Conservation (phyloP, 1,139 yeast species). For the Hyphopichia pseudoburtonii region DNA sequence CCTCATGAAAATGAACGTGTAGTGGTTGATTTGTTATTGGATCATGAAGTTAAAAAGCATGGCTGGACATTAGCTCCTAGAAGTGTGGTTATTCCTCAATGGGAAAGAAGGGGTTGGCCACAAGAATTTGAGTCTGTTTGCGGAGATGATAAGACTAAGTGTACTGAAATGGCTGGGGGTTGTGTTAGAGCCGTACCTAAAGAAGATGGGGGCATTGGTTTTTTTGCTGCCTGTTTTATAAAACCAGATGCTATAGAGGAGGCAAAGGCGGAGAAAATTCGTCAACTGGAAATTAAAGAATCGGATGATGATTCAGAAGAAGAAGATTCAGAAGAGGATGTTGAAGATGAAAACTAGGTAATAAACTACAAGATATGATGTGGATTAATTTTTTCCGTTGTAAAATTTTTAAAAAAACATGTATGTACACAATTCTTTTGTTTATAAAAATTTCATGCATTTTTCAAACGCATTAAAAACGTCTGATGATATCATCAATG, state of each 20-base stretch:
- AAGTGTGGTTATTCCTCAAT: constrained; percentile 65
- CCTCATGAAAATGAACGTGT: constrained; percentile 93
- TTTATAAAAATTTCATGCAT: no score
- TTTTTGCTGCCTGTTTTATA: constrained; percentile 85
- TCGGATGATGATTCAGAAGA: background rate
- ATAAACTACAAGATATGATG: no score
- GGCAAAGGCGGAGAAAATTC: background rate
- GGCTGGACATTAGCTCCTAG: constrained; percentile 79
- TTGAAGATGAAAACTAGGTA: no score
- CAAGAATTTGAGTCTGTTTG: constrained; percentile 60
- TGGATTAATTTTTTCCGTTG: no score
- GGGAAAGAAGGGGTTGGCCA: constrained; percentile 83
- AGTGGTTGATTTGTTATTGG: constrained; percentile 71
- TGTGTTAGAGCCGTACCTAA: constrained; percentile 84
- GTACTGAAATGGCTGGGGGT: constrained; percentile 67
- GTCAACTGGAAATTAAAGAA: background rate
- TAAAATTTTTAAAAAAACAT: no score
- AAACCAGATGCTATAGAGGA: background rate
- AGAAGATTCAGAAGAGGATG: background rate
- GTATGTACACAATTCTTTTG: no score
- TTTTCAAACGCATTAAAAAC: no score
- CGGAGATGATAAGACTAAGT: constrained; percentile 40
- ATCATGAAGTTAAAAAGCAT: constrained; percentile 51
- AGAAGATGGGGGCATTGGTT: constrained; percentile 95
- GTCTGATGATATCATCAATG: constrained; percentile 69